A percentile compares a stretch with the other conserved stretches of the same genome.
Conservation (phyloP, 23 red algal species). For the Chondrus crispus region DNA sequence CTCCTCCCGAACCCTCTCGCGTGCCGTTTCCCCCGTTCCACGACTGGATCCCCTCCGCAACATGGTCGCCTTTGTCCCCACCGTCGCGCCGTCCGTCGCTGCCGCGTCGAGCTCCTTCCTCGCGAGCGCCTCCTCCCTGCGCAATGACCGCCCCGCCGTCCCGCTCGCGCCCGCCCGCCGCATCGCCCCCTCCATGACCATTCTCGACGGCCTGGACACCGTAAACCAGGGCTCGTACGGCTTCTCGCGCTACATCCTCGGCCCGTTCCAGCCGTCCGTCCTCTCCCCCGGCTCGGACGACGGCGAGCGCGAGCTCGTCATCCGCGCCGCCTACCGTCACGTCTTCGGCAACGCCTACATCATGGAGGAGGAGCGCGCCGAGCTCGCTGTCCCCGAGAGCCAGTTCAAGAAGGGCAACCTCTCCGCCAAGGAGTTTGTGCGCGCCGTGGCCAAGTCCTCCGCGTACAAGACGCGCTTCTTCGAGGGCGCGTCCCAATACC, state of each 20-base stretch:
- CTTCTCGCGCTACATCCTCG: constrained; percentile 70
- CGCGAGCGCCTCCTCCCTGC: not conserved
- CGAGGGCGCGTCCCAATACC: constrained; percentile 61
- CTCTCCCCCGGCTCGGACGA: constrained; percentile 4
- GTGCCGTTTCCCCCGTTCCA: too few relatives aligned
- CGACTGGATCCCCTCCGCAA: too few relatives aligned
- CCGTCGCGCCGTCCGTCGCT: not conserved
- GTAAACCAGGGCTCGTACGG: constrained; percentile 36
- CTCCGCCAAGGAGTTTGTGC: constrained; percentile 65
- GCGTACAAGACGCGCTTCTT: constrained; percentile 82
- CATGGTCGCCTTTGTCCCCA: too few relatives aligned
- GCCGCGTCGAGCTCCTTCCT: not conserved
- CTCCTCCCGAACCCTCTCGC: not conserved
- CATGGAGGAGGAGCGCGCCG: constrained; percentile 76
- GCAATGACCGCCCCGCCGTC: not conserved
- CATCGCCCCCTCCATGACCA: constrained; percentile 33
- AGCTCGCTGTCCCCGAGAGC: constrained; percentile 52
- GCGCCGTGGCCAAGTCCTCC: constrained; percentile 56
- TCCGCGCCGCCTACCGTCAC: constrained; percentile 62
- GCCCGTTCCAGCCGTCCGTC: constrained; percentile 49
- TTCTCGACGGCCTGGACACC: constrained; percentile 67
- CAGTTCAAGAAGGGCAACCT: constrained; percentile 68
- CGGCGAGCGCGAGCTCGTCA: constrained; percentile 35
- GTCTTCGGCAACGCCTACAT: constrained; percentile 78
- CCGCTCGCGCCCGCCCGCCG: not conserved